Base-by-base conservation (phyloP, 2,329 filamentous ascomycete species). In the Diaporthe destruens region DNA sequence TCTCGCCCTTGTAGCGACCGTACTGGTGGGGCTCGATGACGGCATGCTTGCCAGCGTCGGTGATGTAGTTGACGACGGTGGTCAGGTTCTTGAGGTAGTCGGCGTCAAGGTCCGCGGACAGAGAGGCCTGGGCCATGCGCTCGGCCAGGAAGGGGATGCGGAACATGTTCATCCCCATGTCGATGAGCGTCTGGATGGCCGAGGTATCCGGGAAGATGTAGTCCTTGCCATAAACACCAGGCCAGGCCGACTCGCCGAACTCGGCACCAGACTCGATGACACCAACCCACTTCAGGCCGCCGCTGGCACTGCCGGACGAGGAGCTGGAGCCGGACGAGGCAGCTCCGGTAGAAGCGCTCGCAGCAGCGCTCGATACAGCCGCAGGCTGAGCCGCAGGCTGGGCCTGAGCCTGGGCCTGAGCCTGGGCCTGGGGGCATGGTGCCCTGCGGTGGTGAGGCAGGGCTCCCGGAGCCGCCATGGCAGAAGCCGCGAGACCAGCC, bases 131-230 rank as follows among this genome's bases (percentile, higher is more conserved):
- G 11, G 73, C 73, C 42, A 74, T 56, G 9, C 67, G 73, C 59
- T 72, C 71, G 59, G 69, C 72, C 39, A 74, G 73, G 71, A 74
- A 74, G 25, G 73, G 71, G 8, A 74, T 66, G 6, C 73, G 73
- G 67, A 74, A 74, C 34, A 55, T 63, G 71, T 74, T 72, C 73
- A 74, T 74, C 4, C 89, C 89, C 59, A 86, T 79, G 49, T 79
- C 79, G 55, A 85, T 84, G 70, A 90, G 82, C 16, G 84, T 87
- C 82, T 88, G 76, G 55, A 89, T 85, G 14, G 85, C 79, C 5
- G 81, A 80, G 20, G 85, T 80, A 63, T 88, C 85, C 2, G 91
- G 90, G 84, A 90, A 93, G 74, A 82, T 90, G 80, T 88, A 93
- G 76, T 93, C 87, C 14, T 80, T 91, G 74, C 86, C 87, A 77